Evolutionary conservation across 345 rosid species (phyloP).

Genomic region (Cardamine occulta): DNA sequence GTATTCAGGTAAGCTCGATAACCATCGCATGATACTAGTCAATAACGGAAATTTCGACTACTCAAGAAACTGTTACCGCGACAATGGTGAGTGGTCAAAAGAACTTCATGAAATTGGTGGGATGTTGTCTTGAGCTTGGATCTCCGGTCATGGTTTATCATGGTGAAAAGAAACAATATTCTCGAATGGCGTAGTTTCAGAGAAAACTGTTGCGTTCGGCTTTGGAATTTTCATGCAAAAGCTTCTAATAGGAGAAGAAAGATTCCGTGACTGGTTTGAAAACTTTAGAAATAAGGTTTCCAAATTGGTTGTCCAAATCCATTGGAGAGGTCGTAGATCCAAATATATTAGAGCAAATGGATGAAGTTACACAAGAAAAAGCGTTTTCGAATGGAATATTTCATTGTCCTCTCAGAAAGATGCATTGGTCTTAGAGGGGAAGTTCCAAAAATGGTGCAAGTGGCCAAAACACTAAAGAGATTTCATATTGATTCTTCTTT

Average conservation of each 20-base stretch:
- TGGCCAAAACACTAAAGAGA: not conserved
- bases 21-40: not conserved
- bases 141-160: not conserved
- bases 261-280: not conserved
- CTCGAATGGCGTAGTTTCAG: not conserved
- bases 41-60: not conserved
- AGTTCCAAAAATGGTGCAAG: constrained; percentile 22
- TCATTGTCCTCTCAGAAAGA: constrained; percentile 15
- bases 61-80: not conserved
- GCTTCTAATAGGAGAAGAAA: constrained; percentile 17
- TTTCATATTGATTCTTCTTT: not conserved
- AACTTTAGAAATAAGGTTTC: not conserved
- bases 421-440: constrained; percentile 25
- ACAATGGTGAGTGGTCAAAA: constrained; percentile 21
- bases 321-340: not conserved
- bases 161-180: not conserved
- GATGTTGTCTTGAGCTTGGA: constrained; percentile 7
- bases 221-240: constrained; percentile 11
- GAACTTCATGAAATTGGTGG: not conserved
- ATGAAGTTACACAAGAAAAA: not conserved
- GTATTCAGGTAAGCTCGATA: constrained; percentile 4
- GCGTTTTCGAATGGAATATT: constrained; percentile 10
- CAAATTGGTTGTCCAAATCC: not conserved
- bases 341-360: not conserved
- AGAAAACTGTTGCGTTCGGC: not conserved